These are phyloP conservation scores for Malus hybrid DNA, from an alignment of 331 rosid species.

Conservation along the genomic window DNA sequence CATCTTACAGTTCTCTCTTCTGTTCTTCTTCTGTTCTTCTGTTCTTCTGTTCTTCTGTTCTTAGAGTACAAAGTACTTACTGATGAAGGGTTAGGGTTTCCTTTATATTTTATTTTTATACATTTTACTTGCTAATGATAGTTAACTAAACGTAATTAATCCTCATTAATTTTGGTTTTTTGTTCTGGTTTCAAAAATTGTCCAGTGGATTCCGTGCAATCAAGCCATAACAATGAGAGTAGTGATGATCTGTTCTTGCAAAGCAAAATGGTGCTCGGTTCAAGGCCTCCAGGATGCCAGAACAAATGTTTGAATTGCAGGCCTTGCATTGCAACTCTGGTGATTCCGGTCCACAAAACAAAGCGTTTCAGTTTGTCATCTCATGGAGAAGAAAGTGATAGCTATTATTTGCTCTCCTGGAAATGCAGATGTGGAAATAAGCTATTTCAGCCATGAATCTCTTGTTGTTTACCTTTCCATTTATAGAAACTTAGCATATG, in stretches of 20 bases:
- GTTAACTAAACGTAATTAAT: background rate
- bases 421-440: conserved; percentile 76
- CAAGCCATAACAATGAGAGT: background rate
- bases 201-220: conserved; percentile 28
- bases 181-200: background rate
- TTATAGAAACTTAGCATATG: background rate
- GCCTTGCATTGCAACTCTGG: conserved; percentile 75
- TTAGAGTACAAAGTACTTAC: background rate
- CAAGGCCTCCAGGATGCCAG: conserved; percentile 68
- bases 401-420: conserved; percentile 79
- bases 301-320: conserved; percentile 75
- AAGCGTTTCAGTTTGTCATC: conserved; percentile 22
- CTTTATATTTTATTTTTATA: background rate
- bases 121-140: background rate
- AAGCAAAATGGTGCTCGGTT: conserved; percentile 52
- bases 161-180: background rate
- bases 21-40: background rate
- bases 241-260: conserved; percentile 3
- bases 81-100: too few relatives aligned
- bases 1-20: too few relatives aligned
- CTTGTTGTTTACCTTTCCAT: background rate
- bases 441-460: conserved; percentile 51
- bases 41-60: background rate
- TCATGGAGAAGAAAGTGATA: conserved; percentile 48
- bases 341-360: conserved; percentile 48